phyloP scores from a whole-genome alignment of 176 grass and related monocot genomes.

The Oryza meyeriana region DNA sequence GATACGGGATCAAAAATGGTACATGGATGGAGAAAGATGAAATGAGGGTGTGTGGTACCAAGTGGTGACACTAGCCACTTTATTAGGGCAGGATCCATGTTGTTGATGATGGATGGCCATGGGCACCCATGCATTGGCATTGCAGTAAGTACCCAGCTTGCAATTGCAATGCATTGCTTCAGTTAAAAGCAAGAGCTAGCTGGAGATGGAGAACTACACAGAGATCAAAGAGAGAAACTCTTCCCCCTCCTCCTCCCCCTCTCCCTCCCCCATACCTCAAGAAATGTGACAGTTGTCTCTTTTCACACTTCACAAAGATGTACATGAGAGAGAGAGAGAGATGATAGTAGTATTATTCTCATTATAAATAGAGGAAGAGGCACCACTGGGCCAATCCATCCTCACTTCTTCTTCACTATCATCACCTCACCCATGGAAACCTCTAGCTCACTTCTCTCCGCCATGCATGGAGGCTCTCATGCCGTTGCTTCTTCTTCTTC shows the following conservation, averaged over 20 bases:
- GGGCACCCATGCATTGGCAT: conserved; percentile 4
- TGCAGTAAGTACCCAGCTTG: background rate
- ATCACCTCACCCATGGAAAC: background rate
- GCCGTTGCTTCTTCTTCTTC: background rate
- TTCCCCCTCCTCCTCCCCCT: background rate
- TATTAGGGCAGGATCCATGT: conserved; percentile 43
- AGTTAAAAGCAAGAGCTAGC: conserved; percentile 44
- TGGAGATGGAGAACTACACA: background rate
- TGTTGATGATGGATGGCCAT: conserved; percentile 2
- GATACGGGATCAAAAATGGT: background rate
- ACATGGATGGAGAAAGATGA: conserved; percentile 23
- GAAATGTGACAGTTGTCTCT: conserved; percentile 49
- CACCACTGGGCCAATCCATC: conserved; percentile 28
- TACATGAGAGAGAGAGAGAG: background rate
- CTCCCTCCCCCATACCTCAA: conserved; percentile 42
- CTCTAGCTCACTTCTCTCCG: background rate
- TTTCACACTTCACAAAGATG: background rate
- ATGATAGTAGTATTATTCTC: background rate
- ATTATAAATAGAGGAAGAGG: conserved; percentile 49
- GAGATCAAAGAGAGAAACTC: background rate
- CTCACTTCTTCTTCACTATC: background rate
- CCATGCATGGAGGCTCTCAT: background rate
- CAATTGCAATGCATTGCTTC: conserved; percentile 24
- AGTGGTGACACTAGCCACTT: conserved; percentile 38
- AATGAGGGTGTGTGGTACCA: conserved; percentile 33